These are phyloP conservation scores for Caloboletus firmus DNA, from an alignment of 1,284 basidiomycete species.

Conservation along the genomic window DNA sequence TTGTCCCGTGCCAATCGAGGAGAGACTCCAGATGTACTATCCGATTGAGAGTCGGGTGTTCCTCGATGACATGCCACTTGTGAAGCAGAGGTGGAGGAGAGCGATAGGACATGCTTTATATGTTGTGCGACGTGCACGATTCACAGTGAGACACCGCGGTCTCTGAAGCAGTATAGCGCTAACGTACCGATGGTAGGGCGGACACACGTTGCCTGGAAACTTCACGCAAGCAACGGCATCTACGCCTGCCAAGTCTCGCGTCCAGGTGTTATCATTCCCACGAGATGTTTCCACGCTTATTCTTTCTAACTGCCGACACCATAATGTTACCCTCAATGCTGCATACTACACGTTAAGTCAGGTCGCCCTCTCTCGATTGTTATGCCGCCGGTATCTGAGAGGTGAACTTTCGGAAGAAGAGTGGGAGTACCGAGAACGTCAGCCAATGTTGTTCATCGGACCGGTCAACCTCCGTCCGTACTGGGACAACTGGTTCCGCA, in stretches of 20 bases:
- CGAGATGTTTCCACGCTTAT: conserved; percentile 29
- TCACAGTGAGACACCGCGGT: conserved; percentile 31
- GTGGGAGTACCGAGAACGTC: conserved; percentile 50
- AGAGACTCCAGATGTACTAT: conserved; percentile 42
- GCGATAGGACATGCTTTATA: conserved; percentile 46
- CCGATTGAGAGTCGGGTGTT: conserved; percentile 44
- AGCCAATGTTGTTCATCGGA: conserved; percentile 52
- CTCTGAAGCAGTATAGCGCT: background rate
- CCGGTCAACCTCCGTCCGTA: conserved; percentile 53
- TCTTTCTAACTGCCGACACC: conserved; percentile 39
- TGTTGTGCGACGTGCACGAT: conserved; percentile 33
- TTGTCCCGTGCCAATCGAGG: conserved; percentile 28
- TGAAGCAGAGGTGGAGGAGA: conserved; percentile 47
- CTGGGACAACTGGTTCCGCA: conserved; percentile 48
- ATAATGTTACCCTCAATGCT: conserved; percentile 50
- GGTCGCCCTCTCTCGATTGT: conserved; percentile 49
- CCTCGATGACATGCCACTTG: conserved; percentile 27
- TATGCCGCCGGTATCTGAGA: conserved; percentile 47
- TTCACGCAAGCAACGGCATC: conserved; percentile 37
- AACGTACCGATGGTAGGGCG: conserved; percentile 43
- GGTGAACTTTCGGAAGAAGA: conserved; percentile 48
- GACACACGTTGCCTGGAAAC: conserved; percentile 51
- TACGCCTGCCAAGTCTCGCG: conserved; percentile 41
- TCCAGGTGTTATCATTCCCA: conserved; percentile 27
- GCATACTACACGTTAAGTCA: conserved; percentile 51